These are phyloP conservation scores for Rhodotorula glutinis DNA, from an alignment of 1,284 basidiomycete species.

Conservation along the genomic window DNA sequence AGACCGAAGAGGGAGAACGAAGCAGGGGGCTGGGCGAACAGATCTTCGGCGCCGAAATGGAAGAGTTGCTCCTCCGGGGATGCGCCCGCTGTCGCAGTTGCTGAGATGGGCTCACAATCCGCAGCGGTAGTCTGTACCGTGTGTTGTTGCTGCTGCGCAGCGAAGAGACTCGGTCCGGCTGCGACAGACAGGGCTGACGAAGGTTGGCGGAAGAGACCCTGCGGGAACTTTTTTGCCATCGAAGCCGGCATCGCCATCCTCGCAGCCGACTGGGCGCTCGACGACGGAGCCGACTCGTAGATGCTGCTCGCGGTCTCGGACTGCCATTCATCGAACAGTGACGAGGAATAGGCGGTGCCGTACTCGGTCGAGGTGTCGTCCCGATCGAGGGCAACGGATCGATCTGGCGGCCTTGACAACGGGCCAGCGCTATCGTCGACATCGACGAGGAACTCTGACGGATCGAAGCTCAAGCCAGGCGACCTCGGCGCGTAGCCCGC, in stretches of 20 bases:
- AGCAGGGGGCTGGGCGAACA: slow-evolving; percentile 20
- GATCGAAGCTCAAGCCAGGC: slow-evolving; percentile 11
- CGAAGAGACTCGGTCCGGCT: neutral
- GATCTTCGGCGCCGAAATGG: slow-evolving; percentile 23
- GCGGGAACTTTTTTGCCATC: no score
- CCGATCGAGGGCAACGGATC: neutral
- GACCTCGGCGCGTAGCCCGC: neutral
- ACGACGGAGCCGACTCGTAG: slow-evolving; percentile 8
- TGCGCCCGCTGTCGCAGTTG: neutral
- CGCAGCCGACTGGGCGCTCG: neutral
- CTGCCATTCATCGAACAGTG: neutral
- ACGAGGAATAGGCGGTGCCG: slow-evolving; percentile 2
- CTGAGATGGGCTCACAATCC: neutral
- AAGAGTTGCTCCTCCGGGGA: slow-evolving; percentile 3
- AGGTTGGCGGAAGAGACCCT: neutral
- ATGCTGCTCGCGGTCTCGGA: neutral
- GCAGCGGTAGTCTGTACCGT: neutral
- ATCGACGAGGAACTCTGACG: slow-evolving; percentile 10
- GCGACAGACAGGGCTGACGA: neutral
- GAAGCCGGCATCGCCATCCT: neutral
- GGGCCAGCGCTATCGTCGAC: neutral
- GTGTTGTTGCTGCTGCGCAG: neutral
- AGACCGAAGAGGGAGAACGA: neutral
- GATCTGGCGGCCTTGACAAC: no score
- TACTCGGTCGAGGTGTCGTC: slow-evolving; percentile 7